These are phyloP conservation scores for Talaromyces nanjingensis DNA, from an alignment of 495 filamentous ascomycete genomes.

Conservation along the genomic window DNA sequence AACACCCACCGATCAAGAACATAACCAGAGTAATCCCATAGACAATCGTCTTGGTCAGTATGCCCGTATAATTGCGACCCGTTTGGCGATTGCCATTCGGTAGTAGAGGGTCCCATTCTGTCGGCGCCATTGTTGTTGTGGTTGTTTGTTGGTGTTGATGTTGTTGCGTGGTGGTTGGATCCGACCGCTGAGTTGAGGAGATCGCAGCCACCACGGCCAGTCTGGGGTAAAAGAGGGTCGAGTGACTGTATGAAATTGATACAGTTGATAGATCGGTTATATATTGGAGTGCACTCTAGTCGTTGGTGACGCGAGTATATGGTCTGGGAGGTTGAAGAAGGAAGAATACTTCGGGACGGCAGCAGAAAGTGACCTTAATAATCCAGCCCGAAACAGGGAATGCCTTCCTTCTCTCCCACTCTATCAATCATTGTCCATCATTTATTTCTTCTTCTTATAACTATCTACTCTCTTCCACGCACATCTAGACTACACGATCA, in stretches of 20 bases:
- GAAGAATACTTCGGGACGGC: not conserved
- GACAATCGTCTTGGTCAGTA: conserved; percentile 46
- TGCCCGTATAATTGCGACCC: conserved; percentile 41
- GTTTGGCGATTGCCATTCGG: conserved; percentile 6
- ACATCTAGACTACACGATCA: not conserved
- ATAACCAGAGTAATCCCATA: conserved; percentile 50
- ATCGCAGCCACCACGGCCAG: not conserved
- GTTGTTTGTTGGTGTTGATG: not conserved
- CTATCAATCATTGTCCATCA: not conserved
- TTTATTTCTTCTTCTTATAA: not conserved
- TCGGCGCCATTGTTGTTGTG: conserved; percentile 1
- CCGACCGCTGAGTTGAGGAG: not conserved
- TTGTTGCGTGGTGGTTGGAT: not conserved
- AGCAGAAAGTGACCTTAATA: not conserved
- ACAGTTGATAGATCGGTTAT: not conserved
- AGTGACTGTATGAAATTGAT: not conserved
- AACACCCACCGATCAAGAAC: conserved; percentile 53
- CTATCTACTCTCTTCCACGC: not conserved
- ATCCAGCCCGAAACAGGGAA: not conserved
- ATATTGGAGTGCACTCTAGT: not conserved
- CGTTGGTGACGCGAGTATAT: not conserved
- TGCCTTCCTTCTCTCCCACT: not conserved
- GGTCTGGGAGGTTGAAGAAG: not conserved
- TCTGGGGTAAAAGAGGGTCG: not conserved
- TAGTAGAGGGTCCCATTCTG: conserved; percentile 20